Percentiles rank a stretch among this genome's conserved stretches.
These are phyloP conservation scores for Coemansia sp. DNA, from an alignment of 192 early-diverging fungal species.

Conservation along the genomic window DNA sequence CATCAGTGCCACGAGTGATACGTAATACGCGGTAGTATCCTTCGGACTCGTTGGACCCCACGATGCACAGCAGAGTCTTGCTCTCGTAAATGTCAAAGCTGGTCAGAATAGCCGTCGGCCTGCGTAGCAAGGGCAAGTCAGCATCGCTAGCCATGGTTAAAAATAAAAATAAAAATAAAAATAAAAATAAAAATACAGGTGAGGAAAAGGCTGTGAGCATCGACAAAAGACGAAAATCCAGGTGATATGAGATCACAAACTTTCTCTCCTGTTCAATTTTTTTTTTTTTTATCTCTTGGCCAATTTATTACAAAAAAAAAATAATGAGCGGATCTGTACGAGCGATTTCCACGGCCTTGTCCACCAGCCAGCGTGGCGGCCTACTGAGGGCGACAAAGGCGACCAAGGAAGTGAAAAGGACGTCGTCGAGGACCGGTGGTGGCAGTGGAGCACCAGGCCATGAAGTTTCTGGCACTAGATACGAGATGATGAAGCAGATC, in stretches of 20 bases:
- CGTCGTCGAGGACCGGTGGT: neutral
- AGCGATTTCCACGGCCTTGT: conserved; percentile 2
- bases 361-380: neutral
- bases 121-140: conserved; percentile 22
- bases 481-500: conserved; percentile 73
- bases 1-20: conserved; percentile 77
- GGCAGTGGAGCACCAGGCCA: conserved; percentile 20
- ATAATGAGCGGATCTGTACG: conserved; percentile 13
- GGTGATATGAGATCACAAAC: neutral
- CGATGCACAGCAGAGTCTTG: conserved; percentile 78
- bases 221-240: neutral
- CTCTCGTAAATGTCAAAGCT: conserved; percentile 89
- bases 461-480: conserved; percentile 56
- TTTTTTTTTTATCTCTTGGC: neutral
- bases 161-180: neutral
- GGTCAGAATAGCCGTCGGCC: conserved; percentile 60
- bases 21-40: conserved; percentile 82
- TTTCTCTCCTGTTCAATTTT: neutral
- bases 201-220: neutral
- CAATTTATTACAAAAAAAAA: neutral
- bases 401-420: conserved; percentile 13
- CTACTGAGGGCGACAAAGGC: conserved; percentile 22
- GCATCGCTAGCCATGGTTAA: conserved; percentile 11
- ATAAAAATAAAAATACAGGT: neutral
- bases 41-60: conserved; percentile 81